Conservation (phyloP, 768 basidiomycete genomes). For the Royoungia palumana region DNA sequence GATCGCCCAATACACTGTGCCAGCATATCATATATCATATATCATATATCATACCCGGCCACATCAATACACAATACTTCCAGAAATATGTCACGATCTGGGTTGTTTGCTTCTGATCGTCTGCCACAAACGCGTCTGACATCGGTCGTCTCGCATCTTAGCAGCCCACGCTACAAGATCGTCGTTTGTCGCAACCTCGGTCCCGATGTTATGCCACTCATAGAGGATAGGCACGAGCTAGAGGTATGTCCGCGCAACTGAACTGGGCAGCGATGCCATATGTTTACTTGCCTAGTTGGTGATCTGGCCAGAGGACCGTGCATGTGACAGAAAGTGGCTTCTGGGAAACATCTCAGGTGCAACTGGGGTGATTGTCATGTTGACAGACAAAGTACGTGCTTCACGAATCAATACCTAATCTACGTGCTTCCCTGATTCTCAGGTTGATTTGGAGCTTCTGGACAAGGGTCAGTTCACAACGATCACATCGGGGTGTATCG, state of each 20-base stretch:
- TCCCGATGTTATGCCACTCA: slow-evolving; percentile 56
- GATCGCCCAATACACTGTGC: no score
- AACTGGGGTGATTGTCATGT: slow-evolving; percentile 57
- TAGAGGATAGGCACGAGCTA: slow-evolving; percentile 47
- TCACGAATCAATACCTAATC: no score
- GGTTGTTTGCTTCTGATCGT: slow-evolving; percentile 21
- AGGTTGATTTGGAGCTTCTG: slow-evolving; percentile 71
- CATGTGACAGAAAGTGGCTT: slow-evolving; percentile 66
- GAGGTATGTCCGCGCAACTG: slow-evolving; percentile 40
- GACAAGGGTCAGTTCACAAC: slow-evolving; percentile 31
- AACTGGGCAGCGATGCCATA: neutral
- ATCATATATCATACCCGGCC: no score
- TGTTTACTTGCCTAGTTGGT: slow-evolving; percentile 35
- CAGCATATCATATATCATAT: no score
- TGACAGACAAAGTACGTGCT: slow-evolving; percentile 62
- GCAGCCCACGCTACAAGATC: slow-evolving; percentile 36
- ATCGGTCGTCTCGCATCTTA: slow-evolving; percentile 22
- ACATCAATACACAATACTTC: neutral
- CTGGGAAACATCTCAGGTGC: slow-evolving; percentile 69
- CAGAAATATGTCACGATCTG: slow-evolving; percentile 22
- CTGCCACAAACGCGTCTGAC: slow-evolving; percentile 22
- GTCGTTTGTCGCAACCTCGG: slow-evolving; percentile 62
- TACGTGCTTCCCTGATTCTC: neutral
- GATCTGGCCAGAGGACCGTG: slow-evolving; percentile 49
- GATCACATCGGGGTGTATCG: neutral